Evolutionary conservation across 2,329 filamentous ascomycete species (phyloP), one percentile per base, ranked within the genome.

Genomic region (Stemphylium beticola): DNA sequence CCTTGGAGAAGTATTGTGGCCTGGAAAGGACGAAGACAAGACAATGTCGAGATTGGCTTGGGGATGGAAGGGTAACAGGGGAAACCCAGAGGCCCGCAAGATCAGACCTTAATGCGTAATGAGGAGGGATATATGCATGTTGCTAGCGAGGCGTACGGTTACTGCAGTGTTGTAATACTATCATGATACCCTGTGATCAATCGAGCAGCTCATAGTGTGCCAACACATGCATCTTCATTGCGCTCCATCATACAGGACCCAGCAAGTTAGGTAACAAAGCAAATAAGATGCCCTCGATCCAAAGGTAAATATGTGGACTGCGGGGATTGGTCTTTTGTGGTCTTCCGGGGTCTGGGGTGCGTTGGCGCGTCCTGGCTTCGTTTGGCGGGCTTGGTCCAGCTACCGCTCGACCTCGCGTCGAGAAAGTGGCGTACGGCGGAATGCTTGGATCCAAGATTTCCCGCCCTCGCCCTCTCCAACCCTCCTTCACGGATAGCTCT

Each of bases 1-100:
- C 54, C 74, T 70, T 10, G 75, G 80, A 48, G 77, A 84, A 45
- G 81, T 87, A 38, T 74, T 86, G 60, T 85, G 79, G 69, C 82
- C 82, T 2, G 84, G 84, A 1, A 72, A 67, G 37, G 72, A 74
- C 44, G 72, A 74, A 31, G 72, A 74, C 40, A 72, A 66, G 49
- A 64, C 57, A 0, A 71, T 72, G 67, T 53, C 62, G 31, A 55
- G 56, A 3, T 43, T 71, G 10, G 51, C 53, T 6, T 69, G 68
- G 67, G 67, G 68, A 4, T 68, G 62, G 62, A 53, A 58, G 38
- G 55, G 56, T 10, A 68, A 65, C 12, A 57, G 49, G 48, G 44
- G 59, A 3, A 64, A 66, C 24, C 47, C 55, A 14, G 51, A 62
- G n/a, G 61, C 58, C n/a, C 17, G 33, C 12, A 60, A 58, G 29